Conservation (phyloP, 345 rosid species). For the Brassica napus region Da-Ae NC_063449.1:18796001-18796500, state of each 20-base stretch:
- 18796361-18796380: not conserved
- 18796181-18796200: not conserved
- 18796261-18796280: not conserved
- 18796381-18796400: not conserved
- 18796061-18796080: too few relatives aligned
- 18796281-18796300: constrained; percentile 4
- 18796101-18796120: not conserved
- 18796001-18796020: not conserved
- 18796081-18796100: not conserved
- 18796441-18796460: not conserved
- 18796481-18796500: constrained; percentile 15
- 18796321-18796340: constrained; percentile 16
- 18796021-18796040: not conserved
- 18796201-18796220: not conserved
- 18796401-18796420: not conserved
- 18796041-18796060: not conserved
- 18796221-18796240: not conserved
- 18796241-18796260: not conserved
- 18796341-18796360: not conserved
- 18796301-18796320: constrained; percentile 2
- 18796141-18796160: not conserved
- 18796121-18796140: not conserved
- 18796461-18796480: constrained; percentile 5
- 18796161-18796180: not conserved
- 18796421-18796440: not conserved